These are phyloP conservation scores for Nicotiana undulata DNA, from an alignment of 257 asterid genomes.

Conservation along the genomic window DNA sequence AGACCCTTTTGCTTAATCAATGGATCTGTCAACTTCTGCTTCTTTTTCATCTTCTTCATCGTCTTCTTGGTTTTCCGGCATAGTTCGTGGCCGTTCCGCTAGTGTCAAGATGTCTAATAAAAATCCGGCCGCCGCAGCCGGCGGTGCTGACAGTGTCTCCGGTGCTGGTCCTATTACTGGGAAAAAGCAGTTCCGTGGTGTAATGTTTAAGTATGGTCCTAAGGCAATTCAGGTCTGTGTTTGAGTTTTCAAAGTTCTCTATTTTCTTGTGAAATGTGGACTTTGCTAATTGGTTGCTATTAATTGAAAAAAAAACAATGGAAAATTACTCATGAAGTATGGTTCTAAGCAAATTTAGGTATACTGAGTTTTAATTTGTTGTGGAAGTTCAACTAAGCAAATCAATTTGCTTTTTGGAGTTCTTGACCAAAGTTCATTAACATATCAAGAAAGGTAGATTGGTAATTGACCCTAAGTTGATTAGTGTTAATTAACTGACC, in stretches of 20 bases:
- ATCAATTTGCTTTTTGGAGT: neutral
- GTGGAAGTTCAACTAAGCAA: neutral
- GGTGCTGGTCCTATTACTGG: constrained; percentile 46
- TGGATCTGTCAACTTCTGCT: constrained; percentile 51
- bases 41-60: constrained; percentile 35
- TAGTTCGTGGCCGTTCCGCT: constrained; percentile 71
- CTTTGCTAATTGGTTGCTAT: neutral
- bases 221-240: constrained; percentile 63
- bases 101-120: constrained; percentile 39
- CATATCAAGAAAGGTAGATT: too few relatives aligned
- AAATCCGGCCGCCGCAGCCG: constrained; percentile 21
- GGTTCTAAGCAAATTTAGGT: neutral
- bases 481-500: too few relatives aligned
- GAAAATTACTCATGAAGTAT: neutral
- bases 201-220: constrained; percentile 81
- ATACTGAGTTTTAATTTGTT: neutral
- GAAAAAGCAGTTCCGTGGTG: constrained; percentile 76
- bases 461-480: too few relatives aligned
- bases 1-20: constrained; percentile 18
- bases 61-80: constrained; percentile 78
- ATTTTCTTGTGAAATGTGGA: neutral
- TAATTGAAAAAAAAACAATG: neutral
- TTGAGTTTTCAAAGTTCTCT: neutral
- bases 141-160: constrained; percentile 26
- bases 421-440: too few relatives aligned